Conservation (phyloP, 2,329 filamentous ascomycete species). For the Corynespora cassiicola region DNA sequence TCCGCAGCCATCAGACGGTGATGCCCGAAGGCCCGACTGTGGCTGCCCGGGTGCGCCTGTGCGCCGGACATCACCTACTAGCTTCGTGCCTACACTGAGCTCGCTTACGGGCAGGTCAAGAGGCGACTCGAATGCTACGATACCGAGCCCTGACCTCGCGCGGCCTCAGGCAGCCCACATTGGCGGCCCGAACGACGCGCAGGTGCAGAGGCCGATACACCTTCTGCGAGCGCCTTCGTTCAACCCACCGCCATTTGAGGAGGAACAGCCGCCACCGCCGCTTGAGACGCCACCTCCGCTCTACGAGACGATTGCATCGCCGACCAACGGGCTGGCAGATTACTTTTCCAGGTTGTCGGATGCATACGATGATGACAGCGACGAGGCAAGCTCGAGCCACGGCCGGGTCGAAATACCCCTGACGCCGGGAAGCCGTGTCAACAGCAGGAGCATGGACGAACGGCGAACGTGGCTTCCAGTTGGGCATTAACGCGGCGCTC, state of each 20-base stretch:
- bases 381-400: slow-evolving; percentile 48
- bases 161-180: slow-evolving; percentile 55
- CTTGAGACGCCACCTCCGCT: slow-evolving; percentile 82
- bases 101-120: slow-evolving; percentile 56
- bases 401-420: slow-evolving; percentile 64
- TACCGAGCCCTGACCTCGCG: slow-evolving; percentile 56
- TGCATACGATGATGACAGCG: slow-evolving; percentile 66
- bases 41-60: slow-evolving; percentile 71
- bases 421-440: slow-evolving; percentile 67
- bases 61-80: slow-evolving; percentile 55
- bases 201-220: slow-evolving; percentile 76
- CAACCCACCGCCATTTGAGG: slow-evolving; percentile 86
- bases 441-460: slow-evolving; percentile 68
- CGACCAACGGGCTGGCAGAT: slow-evolving; percentile 74
- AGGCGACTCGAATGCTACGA: slow-evolving; percentile 30
- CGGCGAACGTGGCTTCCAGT: slow-evolving; percentile 61
- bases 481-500: slow-evolving; percentile 29
- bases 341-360: slow-evolving; percentile 84
- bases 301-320: slow-evolving; percentile 81
- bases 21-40: slow-evolving; percentile 58
- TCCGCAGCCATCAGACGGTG: slow-evolving; percentile 49
- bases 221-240: slow-evolving; percentile 83
- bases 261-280: slow-evolving; percentile 76
- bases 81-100: slow-evolving; percentile 63
- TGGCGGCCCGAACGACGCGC: slow-evolving; percentile 52